phyloP scores from a whole-genome alignment of 176 grass and related monocot species.

The Ensete glaucum region DNA sequence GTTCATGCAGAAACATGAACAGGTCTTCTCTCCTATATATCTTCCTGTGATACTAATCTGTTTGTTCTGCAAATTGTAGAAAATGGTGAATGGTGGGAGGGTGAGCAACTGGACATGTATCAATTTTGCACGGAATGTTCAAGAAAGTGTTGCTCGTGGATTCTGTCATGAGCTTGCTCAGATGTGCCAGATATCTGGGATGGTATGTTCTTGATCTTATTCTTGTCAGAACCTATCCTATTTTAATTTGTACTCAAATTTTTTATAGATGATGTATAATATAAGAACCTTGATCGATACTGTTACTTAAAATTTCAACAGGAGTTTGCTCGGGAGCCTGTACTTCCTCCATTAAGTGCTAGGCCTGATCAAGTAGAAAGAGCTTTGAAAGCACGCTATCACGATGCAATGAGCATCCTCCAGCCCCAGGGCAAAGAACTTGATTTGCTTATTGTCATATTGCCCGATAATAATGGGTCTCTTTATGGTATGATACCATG shows the following conservation, averaged over 20 bases:
- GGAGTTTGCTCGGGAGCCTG: not conserved
- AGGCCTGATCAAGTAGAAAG: not conserved
- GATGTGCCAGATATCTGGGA: slow-evolving; percentile 12
- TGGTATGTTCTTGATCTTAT: not conserved
- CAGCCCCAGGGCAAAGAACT: not conserved
- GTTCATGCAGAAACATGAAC: too few relatives aligned
- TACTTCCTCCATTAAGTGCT: not conserved
- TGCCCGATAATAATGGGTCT: slow-evolving; percentile 80
- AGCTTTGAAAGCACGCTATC: not conserved
- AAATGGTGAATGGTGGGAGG: slow-evolving; percentile 16
- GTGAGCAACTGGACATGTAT: slow-evolving; percentile 5
- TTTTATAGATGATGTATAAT: too few relatives aligned
- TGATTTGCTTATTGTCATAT: slow-evolving; percentile 23
- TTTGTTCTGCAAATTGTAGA: not conserved
- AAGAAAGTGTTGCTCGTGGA: not conserved
- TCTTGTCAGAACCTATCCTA: not conserved
- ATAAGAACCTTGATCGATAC: too few relatives aligned
- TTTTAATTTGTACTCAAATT: not conserved
- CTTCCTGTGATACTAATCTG: not conserved
- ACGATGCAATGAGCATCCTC: not conserved
- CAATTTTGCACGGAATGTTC: slow-evolving; percentile 11
- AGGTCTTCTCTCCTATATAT: not conserved
- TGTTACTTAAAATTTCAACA: not conserved
- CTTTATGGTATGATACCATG: slow-evolving; percentile 49
- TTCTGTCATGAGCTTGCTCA: slow-evolving; percentile 10